Conservation (phyloP, 2,329 filamentous ascomycete species). For the Verticillium alfalfae region DNA sequence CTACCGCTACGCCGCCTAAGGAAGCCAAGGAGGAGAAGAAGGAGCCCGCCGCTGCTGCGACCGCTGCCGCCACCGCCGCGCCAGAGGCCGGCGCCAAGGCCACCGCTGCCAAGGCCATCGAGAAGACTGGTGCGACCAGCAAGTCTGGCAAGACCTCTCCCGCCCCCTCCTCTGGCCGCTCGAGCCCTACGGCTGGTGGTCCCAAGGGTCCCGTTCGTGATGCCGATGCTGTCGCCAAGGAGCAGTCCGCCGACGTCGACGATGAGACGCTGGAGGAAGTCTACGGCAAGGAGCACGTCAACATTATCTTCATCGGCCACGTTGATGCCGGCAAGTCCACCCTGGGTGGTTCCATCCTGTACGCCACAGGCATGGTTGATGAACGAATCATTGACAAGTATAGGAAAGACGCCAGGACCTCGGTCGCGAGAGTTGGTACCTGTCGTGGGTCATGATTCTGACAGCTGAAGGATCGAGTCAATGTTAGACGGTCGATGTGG, state of each 20-base stretch:
- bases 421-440: conserved; percentile 96
- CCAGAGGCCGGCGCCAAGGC: conserved; percentile 75
- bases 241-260: conserved; percentile 70
- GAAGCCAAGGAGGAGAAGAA: conserved; percentile 43
- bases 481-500: conserved; percentile 97
- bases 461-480: conserved; percentile 93
- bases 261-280: conserved; percentile 81
- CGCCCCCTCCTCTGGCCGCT: conserved; percentile 75
- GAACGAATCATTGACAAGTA: conserved; percentile 98
- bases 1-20: conserved; percentile 25
- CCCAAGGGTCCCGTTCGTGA: conserved; percentile 52
- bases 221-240: conserved; percentile 77
- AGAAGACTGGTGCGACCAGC: conserved; percentile 69
- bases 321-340: conserved; percentile 98
- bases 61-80: neutral
- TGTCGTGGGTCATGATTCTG: conserved; percentile 96
- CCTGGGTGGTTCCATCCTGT: conserved; percentile 87
- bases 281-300: conserved; percentile 88
- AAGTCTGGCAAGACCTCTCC: conserved; percentile 72
- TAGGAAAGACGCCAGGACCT: conserved; percentile 91
- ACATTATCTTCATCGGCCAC: conserved; percentile 97
- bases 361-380: conserved; percentile 97
- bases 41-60: conserved; percentile 24
- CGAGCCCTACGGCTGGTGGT: conserved; percentile 65
- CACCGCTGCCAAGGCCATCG: conserved; percentile 82